Evolutionary conservation across 371 early-diverging fungal genomes (phyloP), one percentile per base, ranked within the genome.

Genomic region (Furculomyces boomerangus): DNA sequence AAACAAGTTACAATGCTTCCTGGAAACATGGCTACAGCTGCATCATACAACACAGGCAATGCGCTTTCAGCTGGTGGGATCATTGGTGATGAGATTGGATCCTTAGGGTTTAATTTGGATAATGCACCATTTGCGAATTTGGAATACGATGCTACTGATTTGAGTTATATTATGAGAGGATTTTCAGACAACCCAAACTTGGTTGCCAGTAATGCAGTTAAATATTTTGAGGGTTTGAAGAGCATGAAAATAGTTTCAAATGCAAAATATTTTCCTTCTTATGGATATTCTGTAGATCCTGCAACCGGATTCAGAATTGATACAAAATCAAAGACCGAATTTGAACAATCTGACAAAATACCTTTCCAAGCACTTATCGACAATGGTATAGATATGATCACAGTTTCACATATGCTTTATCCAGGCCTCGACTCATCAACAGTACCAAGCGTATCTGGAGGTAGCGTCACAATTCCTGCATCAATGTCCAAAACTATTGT

Each of bases 261-360:
- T 45, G 45, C 10, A 22, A 45, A 45, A 20, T 26, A 45, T 20
- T 45, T 45, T 26, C 51, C 75, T 5, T 72, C 72, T 1, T 73
- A 74, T 55, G 75, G 75, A n/a, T 72, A 74, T 40, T 71, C 70
- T 2, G 67, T 69, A 0, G 75, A 74, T 35, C 75, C 75, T 7
- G 67, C 71, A 2, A 71, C 72, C 56, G 59, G 70, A 30, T 71
- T 71, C 50, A 53, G 52, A 2, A 20, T 67, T 5, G 41, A 67
- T n/a, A 68, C 68, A 10, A 55, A 72, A 7, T 60, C 67, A 7
- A n/a, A 54, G 13, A 37, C 60, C 1, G 75, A 74, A 28, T 57
- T 74, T 2, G 37, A 63, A 2, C n/a, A n/a, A n/a, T n/a, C n/a
- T n/a, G n/a, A n/a, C n/a, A n/a, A n/a, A n/a, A n/a, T n/a, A n/a